Conservation (phyloP, 2,329 filamentous ascomycete species). For the Leptographium flavum region DNA sequence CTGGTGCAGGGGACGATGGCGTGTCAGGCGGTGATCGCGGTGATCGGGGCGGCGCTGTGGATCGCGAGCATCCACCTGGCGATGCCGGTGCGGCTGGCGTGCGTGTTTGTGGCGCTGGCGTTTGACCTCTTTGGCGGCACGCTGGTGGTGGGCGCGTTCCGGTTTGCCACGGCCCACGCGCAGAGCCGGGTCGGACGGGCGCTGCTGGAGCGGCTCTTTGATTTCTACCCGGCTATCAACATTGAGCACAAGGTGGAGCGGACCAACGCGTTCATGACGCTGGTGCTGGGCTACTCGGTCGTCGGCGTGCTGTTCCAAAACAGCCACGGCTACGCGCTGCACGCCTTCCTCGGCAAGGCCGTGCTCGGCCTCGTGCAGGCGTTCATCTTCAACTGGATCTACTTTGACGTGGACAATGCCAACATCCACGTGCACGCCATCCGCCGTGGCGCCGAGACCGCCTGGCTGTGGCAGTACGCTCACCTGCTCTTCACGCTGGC, state of each 20-base stretch:
- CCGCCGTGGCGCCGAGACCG: slow-evolving; percentile 24
- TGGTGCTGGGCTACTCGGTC: slow-evolving; percentile 52
- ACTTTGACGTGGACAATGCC: slow-evolving; percentile 46
- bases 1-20: slow-evolving; percentile 45
- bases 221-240: slow-evolving; percentile 47
- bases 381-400: slow-evolving; percentile 47
- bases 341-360: slow-evolving; percentile 48
- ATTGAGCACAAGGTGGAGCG: slow-evolving; percentile 54
- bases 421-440: slow-evolving; percentile 48
- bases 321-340: slow-evolving; percentile 32
- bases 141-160: slow-evolving; percentile 26
- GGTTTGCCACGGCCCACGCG: slow-evolving; percentile 12
- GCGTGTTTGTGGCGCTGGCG: slow-evolving; percentile 41
- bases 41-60: slow-evolving; percentile 40
- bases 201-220: slow-evolving; percentile 27
- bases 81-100: slow-evolving; percentile 36
- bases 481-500: slow-evolving; percentile 51
- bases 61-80: slow-evolving; percentile 43
- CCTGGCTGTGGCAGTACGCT: slow-evolving; percentile 37
- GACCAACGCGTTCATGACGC: slow-evolving; percentile 48
- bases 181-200: slow-evolving; percentile 11
- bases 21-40: slow-evolving; percentile 25
- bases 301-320: slow-evolving; percentile 48
- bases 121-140: slow-evolving; percentile 36
- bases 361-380: slow-evolving; percentile 42